phyloP scores from a whole-genome alignment of 1,139 yeast species.

The Pichia terricola region DNA sequence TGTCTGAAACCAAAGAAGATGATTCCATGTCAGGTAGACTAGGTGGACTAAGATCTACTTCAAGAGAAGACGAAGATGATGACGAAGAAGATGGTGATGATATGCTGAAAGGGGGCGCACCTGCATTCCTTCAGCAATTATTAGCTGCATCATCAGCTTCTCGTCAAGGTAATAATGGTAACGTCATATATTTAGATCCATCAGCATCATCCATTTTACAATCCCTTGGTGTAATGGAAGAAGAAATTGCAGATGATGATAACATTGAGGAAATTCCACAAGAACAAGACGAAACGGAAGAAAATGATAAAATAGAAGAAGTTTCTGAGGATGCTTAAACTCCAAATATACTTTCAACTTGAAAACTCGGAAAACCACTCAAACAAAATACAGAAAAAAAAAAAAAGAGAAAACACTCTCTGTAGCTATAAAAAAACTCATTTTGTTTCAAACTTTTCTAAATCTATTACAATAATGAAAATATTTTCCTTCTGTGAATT shows the following conservation, averaged over 20 bases:
- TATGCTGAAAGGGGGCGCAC: conserved; percentile 14
- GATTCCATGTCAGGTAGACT: conserved; percentile 7
- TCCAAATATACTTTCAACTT: conserved; percentile 2
- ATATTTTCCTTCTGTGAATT: too few relatives aligned
- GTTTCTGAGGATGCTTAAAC: conserved; percentile 6
- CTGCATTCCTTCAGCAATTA: conserved; percentile 15
- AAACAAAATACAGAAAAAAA: too few relatives aligned
- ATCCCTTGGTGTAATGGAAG: conserved; percentile 29
- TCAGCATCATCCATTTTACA: conserved; percentile 26
- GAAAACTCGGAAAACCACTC: too few relatives aligned
- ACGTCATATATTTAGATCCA: conserved; percentile 26
- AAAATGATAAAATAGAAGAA: conserved; percentile 18
- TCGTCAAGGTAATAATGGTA: conserved; percentile 19
- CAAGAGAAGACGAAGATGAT: conserved; percentile 15
- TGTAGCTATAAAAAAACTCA: too few relatives aligned
- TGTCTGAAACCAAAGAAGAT: conserved; percentile 14
- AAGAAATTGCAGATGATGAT: conserved; percentile 12
- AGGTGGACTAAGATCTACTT: conserved; percentile 9
- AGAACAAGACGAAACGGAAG: conserved; percentile 18
- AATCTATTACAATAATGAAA: too few relatives aligned
- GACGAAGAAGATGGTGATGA: conserved; percentile 20
- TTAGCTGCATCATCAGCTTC: conserved; percentile 22
- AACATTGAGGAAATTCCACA: conserved; percentile 18
- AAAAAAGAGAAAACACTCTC: too few relatives aligned
- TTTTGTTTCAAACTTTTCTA: too few relatives aligned